These are phyloP conservation scores for Sedum album DNA, from an alignment of 164 flowering plant genomes.

Conservation along the genomic window DNA sequence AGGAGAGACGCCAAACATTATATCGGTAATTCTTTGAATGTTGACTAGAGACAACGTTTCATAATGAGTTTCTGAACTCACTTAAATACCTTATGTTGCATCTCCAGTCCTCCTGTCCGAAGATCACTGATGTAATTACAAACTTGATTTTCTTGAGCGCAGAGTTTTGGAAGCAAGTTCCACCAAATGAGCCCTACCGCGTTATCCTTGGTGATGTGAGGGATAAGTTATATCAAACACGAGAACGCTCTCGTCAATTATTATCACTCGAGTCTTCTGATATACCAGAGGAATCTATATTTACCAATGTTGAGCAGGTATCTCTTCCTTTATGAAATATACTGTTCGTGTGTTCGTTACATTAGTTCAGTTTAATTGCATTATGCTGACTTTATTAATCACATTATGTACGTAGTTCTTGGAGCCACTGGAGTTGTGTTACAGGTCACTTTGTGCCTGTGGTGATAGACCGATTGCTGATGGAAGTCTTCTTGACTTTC, in stretches of 20 bases:
- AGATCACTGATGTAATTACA: neutral
- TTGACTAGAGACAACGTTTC: neutral
- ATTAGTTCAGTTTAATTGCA: too few species aligned
- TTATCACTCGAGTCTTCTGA: neutral
- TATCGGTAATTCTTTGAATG: conserved; percentile 38
- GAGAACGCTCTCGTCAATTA: neutral
- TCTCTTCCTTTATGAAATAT: too few species aligned
- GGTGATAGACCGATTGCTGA: conserved; percentile 94
- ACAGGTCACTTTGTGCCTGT: conserved; percentile 23
- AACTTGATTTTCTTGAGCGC: conserved; percentile 22
- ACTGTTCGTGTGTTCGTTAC: too few species aligned
- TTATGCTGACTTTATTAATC: too few species aligned
- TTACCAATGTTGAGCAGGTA: neutral
- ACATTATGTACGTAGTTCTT: conserved; percentile 29
- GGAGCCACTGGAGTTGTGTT: conserved; percentile 96
- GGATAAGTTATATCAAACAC: neutral
- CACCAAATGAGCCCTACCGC: neutral
- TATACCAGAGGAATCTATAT: neutral
- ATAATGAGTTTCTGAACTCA: too few species aligned
- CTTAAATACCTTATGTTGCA: too few species aligned
- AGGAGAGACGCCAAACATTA: conserved; percentile 83
- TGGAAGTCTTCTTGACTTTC: conserved; percentile 50
- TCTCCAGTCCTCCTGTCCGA: neutral
- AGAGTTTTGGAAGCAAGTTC: conserved; percentile 59
- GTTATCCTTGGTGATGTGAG: neutral